A percentile compares a stretch with the other conserved stretches of the same genome.
Conservation (phyloP, 2,329 filamentous ascomycete species). For the Pseudogymnoascus verrucosus region DNA sequence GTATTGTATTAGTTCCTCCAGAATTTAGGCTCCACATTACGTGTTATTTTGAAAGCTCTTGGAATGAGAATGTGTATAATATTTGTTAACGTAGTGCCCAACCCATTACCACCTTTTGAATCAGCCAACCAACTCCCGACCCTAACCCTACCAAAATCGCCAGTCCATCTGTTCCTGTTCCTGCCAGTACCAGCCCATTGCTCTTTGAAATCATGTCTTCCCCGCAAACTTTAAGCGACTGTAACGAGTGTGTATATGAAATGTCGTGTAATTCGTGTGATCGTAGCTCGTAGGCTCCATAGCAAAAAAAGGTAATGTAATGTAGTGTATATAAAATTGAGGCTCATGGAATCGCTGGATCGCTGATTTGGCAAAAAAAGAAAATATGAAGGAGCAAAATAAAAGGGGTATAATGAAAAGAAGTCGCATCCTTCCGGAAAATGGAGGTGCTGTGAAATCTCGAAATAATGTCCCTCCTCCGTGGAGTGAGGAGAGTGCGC, state of each 20-base stretch:
- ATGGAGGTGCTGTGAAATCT: background rate
- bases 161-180: background rate
- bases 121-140: background rate
- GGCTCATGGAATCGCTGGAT: background rate
- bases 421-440: background rate
- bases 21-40: background rate
- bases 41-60: background rate
- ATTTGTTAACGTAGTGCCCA: background rate
- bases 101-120: background rate
- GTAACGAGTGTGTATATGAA: conserved; percentile 3
- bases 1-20: no score
- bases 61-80: background rate
- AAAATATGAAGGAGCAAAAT: background rate
- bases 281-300: background rate
- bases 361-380: background rate
- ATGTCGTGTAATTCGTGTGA: background rate
- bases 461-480: background rate
- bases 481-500: background rate
- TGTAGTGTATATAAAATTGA: conserved; percentile 4
- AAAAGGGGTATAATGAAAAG: background rate
- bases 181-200: background rate
- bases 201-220: background rate
- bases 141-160: background rate
- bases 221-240: background rate
- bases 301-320: background rate